Evolutionary conservation across 2,329 filamentous ascomycete species (phyloP), one percentile per base, ranked within the genome.

Genomic region (Epichloe baconii): DNA sequence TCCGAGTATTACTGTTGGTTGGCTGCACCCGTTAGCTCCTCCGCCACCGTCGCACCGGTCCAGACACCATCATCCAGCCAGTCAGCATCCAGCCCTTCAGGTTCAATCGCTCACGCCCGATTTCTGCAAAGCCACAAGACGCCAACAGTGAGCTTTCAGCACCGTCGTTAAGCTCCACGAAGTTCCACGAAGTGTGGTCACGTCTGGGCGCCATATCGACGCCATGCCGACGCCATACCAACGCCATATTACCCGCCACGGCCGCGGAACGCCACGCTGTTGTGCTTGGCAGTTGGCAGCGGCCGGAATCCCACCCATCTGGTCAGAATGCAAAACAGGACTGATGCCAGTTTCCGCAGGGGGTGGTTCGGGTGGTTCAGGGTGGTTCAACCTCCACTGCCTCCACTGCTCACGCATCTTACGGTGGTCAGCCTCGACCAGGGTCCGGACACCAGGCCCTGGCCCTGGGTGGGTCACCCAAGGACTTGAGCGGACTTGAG

Each of bases 1-100:
- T 12, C 26, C 38, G 21, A 5, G 17, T 47, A n/a, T n/a, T n/a
- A 40, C 42, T 54, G 48, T 43, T 52, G 54, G 51, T 50, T 48
- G 51, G 40, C 43, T 43, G 31, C 19, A 38, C 35, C 42, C 14
- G 31, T 44, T 36, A 23, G 47, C 26, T 31, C 26, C 46, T 53
- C 49, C 56, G 54, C 56, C 55, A 53, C 56, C 54, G 53, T 57
- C 55, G 56, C 53, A 57, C 53, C 53, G 38, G 41, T 38, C 31
- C 46, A 26, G 49, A 56, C 52, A 49, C 52, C 50, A 52, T 37
- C 49, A 47, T 55, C 36, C 41, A 23, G 23, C 31, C 41, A 23
- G 52, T 19, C 44, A 23, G 23, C 23, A 23, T 26, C 23, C 23
- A 26, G 23, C 23, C 48, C 26, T 26, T 8, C 23, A 26, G 8